Conservation (phyloP, 768 basidiomycete genomes). For the Neoboletus magnificus region DNA sequence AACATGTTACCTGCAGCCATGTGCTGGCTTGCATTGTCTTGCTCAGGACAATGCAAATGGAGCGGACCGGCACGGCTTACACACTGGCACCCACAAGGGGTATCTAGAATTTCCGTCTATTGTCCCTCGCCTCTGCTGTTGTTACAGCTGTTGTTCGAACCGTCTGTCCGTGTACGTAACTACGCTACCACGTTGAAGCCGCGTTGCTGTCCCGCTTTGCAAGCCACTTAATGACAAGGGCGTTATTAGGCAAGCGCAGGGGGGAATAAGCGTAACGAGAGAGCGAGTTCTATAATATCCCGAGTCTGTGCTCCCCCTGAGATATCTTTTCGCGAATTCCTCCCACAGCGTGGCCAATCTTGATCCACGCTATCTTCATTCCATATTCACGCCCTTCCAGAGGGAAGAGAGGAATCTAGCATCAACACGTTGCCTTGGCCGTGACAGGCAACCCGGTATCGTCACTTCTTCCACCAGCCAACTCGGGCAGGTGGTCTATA, state of each 20-base stretch:
- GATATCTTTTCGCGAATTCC: conserved; percentile 7
- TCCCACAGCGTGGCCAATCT: conserved; percentile 26
- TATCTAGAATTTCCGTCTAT: conserved; percentile 10
- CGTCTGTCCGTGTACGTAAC: conserved; percentile 23
- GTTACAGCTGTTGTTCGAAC: conserved; percentile 7
- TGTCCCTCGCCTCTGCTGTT: conserved; percentile 3
- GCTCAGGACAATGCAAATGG: conserved; percentile 5
- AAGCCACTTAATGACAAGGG: conserved; percentile 1
- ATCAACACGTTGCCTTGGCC: conserved; percentile 36
- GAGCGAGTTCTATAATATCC: conserved; percentile 12
- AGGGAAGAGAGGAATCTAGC: conserved; percentile 14
- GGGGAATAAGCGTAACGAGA: not conserved
- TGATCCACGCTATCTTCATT: conserved; percentile 30
- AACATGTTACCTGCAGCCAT: not conserved
- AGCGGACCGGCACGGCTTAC: not conserved
- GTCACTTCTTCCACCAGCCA: conserved; percentile 27
- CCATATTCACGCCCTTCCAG: conserved; percentile 27
- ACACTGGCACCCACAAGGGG: conserved; percentile 14
- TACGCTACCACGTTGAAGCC: conserved; percentile 23
- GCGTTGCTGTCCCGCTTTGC: conserved; percentile 13
- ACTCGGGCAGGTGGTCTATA: conserved; percentile 32
- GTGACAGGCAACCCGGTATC: conserved; percentile 31
- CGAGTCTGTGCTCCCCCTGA: conserved; percentile 19
- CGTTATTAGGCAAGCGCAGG: not conserved
- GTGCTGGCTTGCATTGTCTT: conserved; percentile 8